Conservation (phyloP, 108 stramenopile genomes). For the Pinguiococcus pyrenoidosus region DNA sequence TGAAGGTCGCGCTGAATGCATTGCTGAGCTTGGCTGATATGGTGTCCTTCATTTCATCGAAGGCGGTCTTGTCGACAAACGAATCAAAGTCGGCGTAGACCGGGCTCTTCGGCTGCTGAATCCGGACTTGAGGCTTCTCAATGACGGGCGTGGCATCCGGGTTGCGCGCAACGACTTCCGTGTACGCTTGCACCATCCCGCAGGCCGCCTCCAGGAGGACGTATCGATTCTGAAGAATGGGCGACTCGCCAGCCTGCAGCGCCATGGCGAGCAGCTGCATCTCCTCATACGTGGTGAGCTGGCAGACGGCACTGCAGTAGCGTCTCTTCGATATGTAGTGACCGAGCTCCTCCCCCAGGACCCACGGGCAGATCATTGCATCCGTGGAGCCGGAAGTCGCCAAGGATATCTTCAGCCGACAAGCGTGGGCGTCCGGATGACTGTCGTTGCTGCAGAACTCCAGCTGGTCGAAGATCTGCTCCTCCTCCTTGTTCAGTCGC, state of each 20-base stretch:
- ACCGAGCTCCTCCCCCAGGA: conserved; percentile 26
- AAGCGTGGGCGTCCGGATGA: conserved; percentile 83
- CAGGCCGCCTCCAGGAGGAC: background rate
- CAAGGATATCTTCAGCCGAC: conserved; percentile 23
- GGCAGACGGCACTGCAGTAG: conserved; percentile 27
- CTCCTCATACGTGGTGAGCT: conserved; percentile 41
- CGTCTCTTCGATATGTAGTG: conserved; percentile 24
- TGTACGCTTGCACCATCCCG: conserved; percentile 10
- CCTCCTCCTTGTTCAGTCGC: conserved; percentile 2
- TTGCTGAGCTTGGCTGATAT: conserved; percentile 69
- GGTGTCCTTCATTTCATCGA: conserved; percentile 47
- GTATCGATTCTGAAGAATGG: background rate
- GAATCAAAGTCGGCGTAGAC: too few relatives aligned
- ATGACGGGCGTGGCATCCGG: too few relatives aligned
- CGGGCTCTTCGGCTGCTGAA: too few relatives aligned
- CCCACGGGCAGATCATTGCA: conserved; percentile 20
- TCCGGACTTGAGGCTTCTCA: too few relatives aligned
- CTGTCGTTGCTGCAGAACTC: conserved; percentile 88
- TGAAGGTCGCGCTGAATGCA: too few relatives aligned
- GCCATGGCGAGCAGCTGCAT: conserved; percentile 18
- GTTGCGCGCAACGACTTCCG: too few relatives aligned
- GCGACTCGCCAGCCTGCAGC: background rate
- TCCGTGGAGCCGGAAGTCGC: conserved; percentile 1
- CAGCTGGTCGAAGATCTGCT: conserved; percentile 82
- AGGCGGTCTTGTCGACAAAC: conserved; percentile 57